Percentiles rank a stretch among this genome's conserved stretches.
Conservation (phyloP, 441 rosid genomes). For the Theobroma grandiflorum region DNA sequence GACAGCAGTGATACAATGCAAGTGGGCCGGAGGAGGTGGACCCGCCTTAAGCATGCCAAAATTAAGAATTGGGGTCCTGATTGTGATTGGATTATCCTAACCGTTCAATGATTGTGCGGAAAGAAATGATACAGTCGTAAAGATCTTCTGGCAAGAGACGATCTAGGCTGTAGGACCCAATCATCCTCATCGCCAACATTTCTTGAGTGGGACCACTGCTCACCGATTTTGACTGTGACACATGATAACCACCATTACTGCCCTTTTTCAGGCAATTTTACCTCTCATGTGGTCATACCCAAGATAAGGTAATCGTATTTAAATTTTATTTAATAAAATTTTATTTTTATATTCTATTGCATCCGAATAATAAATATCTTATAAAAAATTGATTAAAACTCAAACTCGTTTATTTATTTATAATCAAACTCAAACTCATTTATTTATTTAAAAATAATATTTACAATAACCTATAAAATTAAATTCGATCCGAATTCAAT, state of each 20-base stretch:
- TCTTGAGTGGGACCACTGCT: neutral
- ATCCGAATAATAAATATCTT: no score
- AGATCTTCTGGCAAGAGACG: slow-evolving; percentile 15
- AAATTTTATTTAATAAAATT: no score
- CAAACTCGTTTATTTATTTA: no score
- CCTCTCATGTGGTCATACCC: no score
- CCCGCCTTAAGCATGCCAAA: slow-evolving; percentile 12
- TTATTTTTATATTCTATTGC: no score
- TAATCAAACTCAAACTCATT: no score
- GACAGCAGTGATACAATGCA: neutral
- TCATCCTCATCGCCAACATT: slow-evolving; percentile 7
- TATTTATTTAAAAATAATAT: no score
- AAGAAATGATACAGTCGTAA: neutral
- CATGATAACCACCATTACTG: neutral
- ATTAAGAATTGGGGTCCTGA: slow-evolving; percentile 17
- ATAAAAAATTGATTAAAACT: no score
- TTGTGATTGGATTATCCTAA: slow-evolving; percentile 18
- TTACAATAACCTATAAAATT: no score
- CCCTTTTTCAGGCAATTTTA: no score
- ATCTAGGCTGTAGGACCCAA: slow-evolving; percentile 19
- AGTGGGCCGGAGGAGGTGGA: neutral
- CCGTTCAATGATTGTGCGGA: slow-evolving; percentile 21
- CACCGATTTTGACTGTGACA: slow-evolving; percentile 14
- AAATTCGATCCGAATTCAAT: no score
- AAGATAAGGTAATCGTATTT: no score